phyloP scores from a whole-genome alignment of 768 basidiomycete genomes.

The Crassisporium funariophilum region DNA sequence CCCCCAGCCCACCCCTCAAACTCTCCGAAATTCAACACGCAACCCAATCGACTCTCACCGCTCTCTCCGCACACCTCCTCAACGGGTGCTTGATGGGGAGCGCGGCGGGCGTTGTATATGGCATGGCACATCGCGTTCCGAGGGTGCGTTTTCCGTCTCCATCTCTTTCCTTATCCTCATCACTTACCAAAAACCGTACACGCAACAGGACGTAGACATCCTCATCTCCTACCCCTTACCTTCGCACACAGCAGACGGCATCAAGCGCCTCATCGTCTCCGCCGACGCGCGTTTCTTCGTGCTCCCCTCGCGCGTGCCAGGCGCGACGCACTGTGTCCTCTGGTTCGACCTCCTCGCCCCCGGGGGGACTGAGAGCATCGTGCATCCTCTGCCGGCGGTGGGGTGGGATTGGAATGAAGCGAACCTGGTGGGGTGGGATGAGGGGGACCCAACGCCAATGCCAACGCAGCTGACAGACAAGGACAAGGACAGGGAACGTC shows the following conservation, averaged over 20 bases:
- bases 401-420: too few species aligned
- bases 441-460: too few species aligned
- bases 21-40: not conserved
- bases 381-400: too few species aligned
- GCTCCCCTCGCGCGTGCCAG: not conserved
- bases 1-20: constrained; percentile 2
- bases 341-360: not conserved
- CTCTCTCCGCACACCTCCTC: constrained; percentile 4
- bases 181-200: too few species aligned
- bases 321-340: not conserved
- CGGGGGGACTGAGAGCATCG: too few species aligned
- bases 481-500: not conserved
- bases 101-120: constrained; percentile 12
- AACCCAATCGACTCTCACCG: constrained; percentile 1
- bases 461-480: not conserved
- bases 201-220: constrained; percentile 12
- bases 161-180: too few species aligned
- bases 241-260: not conserved
- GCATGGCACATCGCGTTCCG: constrained; percentile 18
- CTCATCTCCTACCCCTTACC: constrained; percentile 3
- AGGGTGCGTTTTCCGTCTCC: constrained; percentile 4
- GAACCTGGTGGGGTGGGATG: too few species aligned
- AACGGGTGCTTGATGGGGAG: constrained; percentile 18
- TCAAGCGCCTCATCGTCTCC: constrained; percentile 4
- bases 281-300: constrained; percentile 6